Evolutionary conservation across 2,329 filamentous ascomycete species (phyloP).

Genomic region (Pochonia chlamydosporia): DNA sequence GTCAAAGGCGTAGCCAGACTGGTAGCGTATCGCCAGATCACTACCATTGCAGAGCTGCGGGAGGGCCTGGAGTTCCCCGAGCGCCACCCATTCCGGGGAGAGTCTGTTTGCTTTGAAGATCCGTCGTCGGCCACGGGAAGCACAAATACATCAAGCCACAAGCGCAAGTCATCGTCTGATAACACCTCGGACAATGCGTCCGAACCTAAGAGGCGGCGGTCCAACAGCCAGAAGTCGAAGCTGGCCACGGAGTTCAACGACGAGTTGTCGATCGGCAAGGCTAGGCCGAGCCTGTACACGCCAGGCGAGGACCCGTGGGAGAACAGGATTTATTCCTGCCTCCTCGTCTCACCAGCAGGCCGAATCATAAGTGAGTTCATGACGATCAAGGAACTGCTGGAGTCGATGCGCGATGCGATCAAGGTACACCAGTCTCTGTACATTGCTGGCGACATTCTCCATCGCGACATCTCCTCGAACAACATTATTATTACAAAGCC

Average conservation of each 20-base stretch:
- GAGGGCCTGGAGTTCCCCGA: conserved; percentile 7
- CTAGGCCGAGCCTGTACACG: conserved; percentile 9
- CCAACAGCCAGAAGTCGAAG: conserved; percentile 9
- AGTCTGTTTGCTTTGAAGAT: conserved; percentile 4
- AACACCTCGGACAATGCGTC: conserved; percentile 6
- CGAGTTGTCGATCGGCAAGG: conserved; percentile 1
- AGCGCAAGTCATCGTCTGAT: conserved; percentile 8
- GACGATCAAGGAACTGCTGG: conserved; percentile 25
- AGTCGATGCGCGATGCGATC: conserved; percentile 26
- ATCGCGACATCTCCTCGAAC: conserved; percentile 11
- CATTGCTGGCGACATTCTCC: conserved; percentile 12
- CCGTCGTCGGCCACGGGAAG: background rate
- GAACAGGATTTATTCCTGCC: conserved; percentile 10
- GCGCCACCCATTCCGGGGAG: conserved; percentile 6
- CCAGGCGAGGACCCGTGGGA: conserved; percentile 8
- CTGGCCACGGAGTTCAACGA: conserved; percentile 1
- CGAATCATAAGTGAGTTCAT: conserved; percentile 16
- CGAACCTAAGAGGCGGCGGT: conserved; percentile 8
- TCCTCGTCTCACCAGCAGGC: conserved; percentile 11
- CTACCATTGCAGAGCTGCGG: conserved; percentile 11
- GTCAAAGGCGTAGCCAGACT: conserved; percentile 12
- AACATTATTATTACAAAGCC: conserved; percentile 30
- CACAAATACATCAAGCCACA: background rate
- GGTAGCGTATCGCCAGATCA: conserved; percentile 11
- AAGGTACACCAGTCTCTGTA: conserved; percentile 30